Percentiles rank a stretch among this genome's conserved stretches.
Conservation (phyloP, 305 asterid species). For the Solanum hybrid region DNA sequence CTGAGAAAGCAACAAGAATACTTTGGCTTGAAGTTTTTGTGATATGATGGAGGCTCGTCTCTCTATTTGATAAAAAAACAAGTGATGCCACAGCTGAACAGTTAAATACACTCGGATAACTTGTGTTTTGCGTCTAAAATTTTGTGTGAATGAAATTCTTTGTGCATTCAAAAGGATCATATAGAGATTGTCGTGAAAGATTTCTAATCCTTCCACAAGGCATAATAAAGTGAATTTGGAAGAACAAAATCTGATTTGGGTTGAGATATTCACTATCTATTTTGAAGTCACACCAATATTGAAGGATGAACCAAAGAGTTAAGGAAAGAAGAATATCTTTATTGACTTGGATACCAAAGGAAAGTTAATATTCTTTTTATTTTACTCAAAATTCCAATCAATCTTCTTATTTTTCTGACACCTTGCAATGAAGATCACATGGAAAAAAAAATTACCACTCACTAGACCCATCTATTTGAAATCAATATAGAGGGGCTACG, state of each 20-base stretch:
- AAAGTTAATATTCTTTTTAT: not conserved
- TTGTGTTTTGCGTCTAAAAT: not conserved
- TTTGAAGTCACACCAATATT: not conserved
- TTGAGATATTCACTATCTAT: not conserved
- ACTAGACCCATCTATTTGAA: not conserved
- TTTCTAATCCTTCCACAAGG: not conserved
- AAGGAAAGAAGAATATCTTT: not conserved
- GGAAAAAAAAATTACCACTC: not conserved
- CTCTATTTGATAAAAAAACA: not conserved
- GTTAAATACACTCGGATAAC: not conserved
- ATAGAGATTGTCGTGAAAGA: not conserved
- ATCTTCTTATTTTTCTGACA: not conserved
- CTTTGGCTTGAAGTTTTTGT: not conserved
- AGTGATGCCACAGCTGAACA: not conserved
- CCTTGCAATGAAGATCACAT: not conserved
- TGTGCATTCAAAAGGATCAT: not conserved
- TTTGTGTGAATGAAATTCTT: not conserved
- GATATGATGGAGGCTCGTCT: not conserved
- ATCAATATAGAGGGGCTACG: not conserved
- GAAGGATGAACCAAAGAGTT: not conserved
- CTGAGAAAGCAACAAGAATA: not conserved
- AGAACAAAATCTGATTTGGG: not conserved
- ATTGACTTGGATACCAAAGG: not conserved
- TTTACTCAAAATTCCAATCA: not conserved
- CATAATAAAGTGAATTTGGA: not conserved